Evolutionary conservation across 1,284 basidiomycete genomes (phyloP), one percentile per base, ranked within the genome.

Genomic region (Coniophora puteana): DNA sequence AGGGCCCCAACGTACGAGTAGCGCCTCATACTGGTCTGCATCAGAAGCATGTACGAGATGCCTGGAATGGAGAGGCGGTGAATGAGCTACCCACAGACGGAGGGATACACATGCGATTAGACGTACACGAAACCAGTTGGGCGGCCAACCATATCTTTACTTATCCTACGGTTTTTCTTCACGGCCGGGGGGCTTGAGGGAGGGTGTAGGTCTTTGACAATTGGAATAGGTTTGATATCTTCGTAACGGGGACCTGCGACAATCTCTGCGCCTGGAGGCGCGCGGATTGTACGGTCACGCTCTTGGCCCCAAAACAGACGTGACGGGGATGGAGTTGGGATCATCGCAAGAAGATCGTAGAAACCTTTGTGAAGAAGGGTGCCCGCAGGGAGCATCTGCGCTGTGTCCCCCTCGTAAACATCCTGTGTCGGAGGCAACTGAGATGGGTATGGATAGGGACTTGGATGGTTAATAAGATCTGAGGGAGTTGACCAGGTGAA

Each of bases 21-120:
- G 76, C 23, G 88, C 91, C 58, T 91, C 89, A 22, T 91, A 83
- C 62, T 97, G 91, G 65, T 93, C 90, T 17, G 83, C 89, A 63
- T 95, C 90, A 43, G 90, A 93, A 14, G 94, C 92, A 66, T 97
- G 93, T 17, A 94, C 84, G 46, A 95, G 76, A 64, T 97, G 94
- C 38, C 92, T 94, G 54, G 25, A 41, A 35, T 49, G 34, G 51
- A 40, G 42, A 34, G 45, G 46, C 40, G 20, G 23, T 36, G 38
- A 47, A 18, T 14, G 35, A n/a, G n/a, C n/a, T n/a, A n/a, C n/a
- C n/a, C n/a, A n/a, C n/a, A 49, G 37, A 31, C 30, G 39, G 11
- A 38, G 20, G 20, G 38, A 32, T 43, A 38, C 26, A 51, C 32
- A 28, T 13, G 25, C 33, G 24, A 27, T 33, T 29, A 43, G 38